phyloP scores from a whole-genome alignment of 208 protist genomes.

The Tetramitus jugosus region DNA sequence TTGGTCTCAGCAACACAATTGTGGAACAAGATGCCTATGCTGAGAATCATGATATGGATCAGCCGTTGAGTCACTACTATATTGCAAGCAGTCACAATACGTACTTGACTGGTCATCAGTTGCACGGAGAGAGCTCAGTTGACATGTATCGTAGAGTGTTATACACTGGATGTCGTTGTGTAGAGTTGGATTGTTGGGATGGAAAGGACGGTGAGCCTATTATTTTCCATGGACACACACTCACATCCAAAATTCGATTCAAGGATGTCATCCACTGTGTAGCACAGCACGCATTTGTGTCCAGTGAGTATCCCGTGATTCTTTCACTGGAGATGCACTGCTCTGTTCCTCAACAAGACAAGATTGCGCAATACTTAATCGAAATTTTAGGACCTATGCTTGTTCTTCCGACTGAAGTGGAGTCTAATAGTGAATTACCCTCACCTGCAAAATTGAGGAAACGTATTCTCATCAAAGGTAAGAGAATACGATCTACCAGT shows the following conservation, averaged over 20 bases:
- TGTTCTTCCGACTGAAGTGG: background rate
- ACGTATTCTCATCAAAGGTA: constrained; percentile 23
- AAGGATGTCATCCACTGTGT: constrained; percentile 47
- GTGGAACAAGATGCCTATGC: constrained; percentile 25
- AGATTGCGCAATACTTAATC: constrained; percentile 48
- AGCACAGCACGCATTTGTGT: constrained; percentile 49
- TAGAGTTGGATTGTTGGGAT: constrained; percentile 72
- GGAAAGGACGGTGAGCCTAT: constrained; percentile 55
- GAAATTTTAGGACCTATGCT: constrained; percentile 39
- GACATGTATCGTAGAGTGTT: constrained; percentile 40
- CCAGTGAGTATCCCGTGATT: constrained; percentile 56
- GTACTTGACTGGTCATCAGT: constrained; percentile 83
- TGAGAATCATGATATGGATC: constrained; percentile 55
- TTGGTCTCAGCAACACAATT: background rate
- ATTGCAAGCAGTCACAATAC: constrained; percentile 89
- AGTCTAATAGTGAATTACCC: background rate
- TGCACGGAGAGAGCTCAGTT: constrained; percentile 35
- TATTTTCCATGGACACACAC: constrained; percentile 64
- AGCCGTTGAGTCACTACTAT: constrained; percentile 68
- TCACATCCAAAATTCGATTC: constrained; percentile 59
- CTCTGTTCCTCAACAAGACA: constrained; percentile 46
- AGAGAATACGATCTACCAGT: background rate
- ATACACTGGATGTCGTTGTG: constrained; percentile 41
- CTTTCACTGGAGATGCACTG: constrained; percentile 64
- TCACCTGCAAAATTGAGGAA: constrained; percentile 20